phyloP scores from a whole-genome alignment of 495 filamentous ascomycete genomes.

The Penicilliopsis zonata region DNA sequence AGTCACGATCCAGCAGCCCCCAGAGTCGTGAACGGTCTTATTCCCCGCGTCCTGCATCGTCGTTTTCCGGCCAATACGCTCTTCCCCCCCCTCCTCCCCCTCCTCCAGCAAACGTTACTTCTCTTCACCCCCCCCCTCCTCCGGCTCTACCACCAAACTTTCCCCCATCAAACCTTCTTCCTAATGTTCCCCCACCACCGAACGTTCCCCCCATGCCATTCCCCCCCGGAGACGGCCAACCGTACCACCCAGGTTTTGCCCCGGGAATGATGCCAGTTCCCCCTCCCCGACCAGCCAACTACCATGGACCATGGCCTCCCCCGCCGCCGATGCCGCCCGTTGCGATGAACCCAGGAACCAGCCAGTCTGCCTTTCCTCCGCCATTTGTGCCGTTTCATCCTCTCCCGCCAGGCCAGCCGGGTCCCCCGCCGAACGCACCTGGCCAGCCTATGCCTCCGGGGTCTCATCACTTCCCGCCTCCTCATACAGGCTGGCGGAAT shows the following conservation, averaged over 20 bases:
- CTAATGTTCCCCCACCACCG: no score
- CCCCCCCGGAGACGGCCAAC: slow-evolving; percentile 12
- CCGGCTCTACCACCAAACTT: slow-evolving; percentile 10
- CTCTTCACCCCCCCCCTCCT: slow-evolving; percentile 13
- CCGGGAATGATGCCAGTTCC: slow-evolving; percentile 7
- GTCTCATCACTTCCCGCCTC: slow-evolving; percentile 26
- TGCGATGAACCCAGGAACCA: slow-evolving; percentile 6
- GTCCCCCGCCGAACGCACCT: slow-evolving; percentile 8
- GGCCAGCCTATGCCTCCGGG: slow-evolving; percentile 24
- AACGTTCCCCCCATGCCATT: slow-evolving; percentile 12
- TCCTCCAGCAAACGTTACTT: slow-evolving; percentile 9
- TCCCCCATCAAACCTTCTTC: slow-evolving; percentile 8
- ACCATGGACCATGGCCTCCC: slow-evolving; percentile 17
- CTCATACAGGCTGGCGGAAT: slow-evolving; percentile 21
- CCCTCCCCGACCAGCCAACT: slow-evolving; percentile 13
- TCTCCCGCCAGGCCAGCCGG: slow-evolving; percentile 1
- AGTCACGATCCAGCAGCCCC: slow-evolving; percentile 10
- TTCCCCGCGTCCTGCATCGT: slow-evolving; percentile 24
- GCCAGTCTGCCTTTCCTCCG: slow-evolving; percentile 15
- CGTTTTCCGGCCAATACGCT: slow-evolving; percentile 12
- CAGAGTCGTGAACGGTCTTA: slow-evolving; percentile 35
- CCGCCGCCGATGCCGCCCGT: slow-evolving; percentile 10
- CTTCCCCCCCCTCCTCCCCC: slow-evolving; percentile 11
- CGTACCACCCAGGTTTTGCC: slow-evolving; percentile 6
- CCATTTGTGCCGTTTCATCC: slow-evolving; percentile 7